Evolutionary conservation across 2,329 filamentous ascomycete species (phyloP), one percentile per base, ranked within the genome.

Genomic region (Chrysosphaeria jannelii): DNA sequence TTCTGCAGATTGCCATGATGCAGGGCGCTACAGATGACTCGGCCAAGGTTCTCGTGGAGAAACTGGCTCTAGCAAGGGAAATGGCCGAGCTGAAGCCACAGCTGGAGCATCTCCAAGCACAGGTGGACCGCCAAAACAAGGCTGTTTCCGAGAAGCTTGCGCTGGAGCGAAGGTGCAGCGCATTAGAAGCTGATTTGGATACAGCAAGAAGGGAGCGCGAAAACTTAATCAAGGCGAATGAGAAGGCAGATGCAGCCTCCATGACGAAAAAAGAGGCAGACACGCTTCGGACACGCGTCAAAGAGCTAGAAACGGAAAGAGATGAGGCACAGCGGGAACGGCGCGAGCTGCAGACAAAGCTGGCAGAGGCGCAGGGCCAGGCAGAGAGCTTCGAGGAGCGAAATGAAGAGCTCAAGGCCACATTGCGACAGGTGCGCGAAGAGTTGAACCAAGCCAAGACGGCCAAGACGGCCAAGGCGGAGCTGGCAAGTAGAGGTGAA

Each of bases 121-220:
- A 62, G 34, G 39, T 62, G 8, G 37, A 46, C 14, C 49, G 53
- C 9, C 62, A 79, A 25, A 65, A 78, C 35, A 53, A 57, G 3
- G 47, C 74, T 8, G 49, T 88, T 10, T 52, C 68, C 2, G 76
- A 89, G 38, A 90, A 88, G 40, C 51, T 81, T 21, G 56, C 68
- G 2, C 45, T 91, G 9, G 67, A 85, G 37, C 65, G 71, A 22
- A 72, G 85, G 42, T 42, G 90, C 14, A 67, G 57, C 36, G 63
- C 67, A 2, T 43, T 79, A 3, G 71, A 89, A 40, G 64, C 75
- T 20, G 71, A 89, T 34, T 52, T 90, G 3, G 74, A 79, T 31
- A 74, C 71, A 32, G 74, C 85, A 39, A 81, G 64, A 40, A 58
- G 64, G n/a, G 55, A 63, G 3, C 50, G 57, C 6, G 16, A 18